Percentiles rank a stretch among this genome's conserved stretches.
Evolutionary conservation across 1,284 basidiomycete species (phyloP).

Genomic region (Naganishia liquefaciens): DNA sequence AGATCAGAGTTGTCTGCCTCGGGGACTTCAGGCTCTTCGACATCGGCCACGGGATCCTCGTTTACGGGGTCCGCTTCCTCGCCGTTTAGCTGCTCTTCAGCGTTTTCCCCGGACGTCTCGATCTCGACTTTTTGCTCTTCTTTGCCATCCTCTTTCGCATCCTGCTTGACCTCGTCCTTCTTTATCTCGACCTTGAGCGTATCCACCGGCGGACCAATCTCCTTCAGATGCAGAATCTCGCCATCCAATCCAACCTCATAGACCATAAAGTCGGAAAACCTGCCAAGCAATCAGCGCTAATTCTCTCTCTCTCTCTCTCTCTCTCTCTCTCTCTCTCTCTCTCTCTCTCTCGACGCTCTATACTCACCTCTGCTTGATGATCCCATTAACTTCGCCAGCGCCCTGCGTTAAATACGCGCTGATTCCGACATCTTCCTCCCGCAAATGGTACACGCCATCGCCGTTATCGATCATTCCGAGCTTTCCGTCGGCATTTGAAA

Average conservation of each 20-base stretch:
- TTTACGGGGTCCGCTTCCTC: conserved; percentile 17
- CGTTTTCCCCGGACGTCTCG: neutral
- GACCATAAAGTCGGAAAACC: conserved; percentile 93
- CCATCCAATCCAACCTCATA: conserved; percentile 80
- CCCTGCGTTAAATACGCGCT: conserved; percentile 76
- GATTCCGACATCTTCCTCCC: conserved; percentile 85
- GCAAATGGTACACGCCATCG: conserved; percentile 61
- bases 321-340: too few relatives aligned
- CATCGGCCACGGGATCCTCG: conserved; percentile 14
- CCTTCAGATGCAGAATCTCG: conserved; percentile 74
- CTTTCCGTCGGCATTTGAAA: conserved; percentile 28
- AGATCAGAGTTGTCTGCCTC: conserved; percentile 29
- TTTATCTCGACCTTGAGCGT: conserved; percentile 42
- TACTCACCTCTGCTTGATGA: conserved; percentile 87
- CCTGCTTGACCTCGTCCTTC: conserved; percentile 25
- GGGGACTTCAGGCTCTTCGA: conserved; percentile 22
- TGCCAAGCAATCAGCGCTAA: conserved; percentile 44
- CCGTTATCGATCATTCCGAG: conserved; percentile 14
- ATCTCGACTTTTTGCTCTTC: neutral
- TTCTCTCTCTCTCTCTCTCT: neutral
- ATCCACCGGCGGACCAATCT: conserved; percentile 67
- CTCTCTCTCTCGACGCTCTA: neutral
- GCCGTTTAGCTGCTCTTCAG: conserved; percentile 32
- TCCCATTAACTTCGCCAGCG: conserved; percentile 75
- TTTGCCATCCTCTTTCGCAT: conserved; percentile 1